Conservation (phyloP, 805 yeast genomes). For the Candida koratica region DNA sequence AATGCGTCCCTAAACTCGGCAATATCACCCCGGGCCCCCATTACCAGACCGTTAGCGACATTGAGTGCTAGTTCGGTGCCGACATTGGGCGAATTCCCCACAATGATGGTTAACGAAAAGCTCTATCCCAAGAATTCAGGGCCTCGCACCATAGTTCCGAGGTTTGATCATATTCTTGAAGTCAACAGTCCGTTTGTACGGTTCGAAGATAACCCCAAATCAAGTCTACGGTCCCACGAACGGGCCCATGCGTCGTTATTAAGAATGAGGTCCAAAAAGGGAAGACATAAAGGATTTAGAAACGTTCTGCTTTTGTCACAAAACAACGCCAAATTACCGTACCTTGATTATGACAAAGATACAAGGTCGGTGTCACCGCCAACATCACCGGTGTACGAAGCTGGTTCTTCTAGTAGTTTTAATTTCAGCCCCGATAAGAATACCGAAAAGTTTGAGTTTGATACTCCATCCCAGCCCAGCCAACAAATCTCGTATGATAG, state of each 20-base stretch:
- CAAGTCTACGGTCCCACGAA: constrained; percentile 45
- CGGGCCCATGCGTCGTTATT: constrained; percentile 63
- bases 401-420: constrained; percentile 6
- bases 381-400: constrained; percentile 19
- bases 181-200: constrained; percentile 7
- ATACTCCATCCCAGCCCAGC: constrained; percentile 2
- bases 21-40: constrained; percentile 18
- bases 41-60: constrained; percentile 16
- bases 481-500: constrained; percentile 12
- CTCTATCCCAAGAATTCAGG: constrained; percentile 20
- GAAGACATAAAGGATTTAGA: constrained; percentile 46
- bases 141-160: constrained; percentile 13
- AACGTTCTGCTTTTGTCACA: constrained; percentile 26
- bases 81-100: constrained; percentile 41
- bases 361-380: constrained; percentile 15
- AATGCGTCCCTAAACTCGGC: constrained; percentile 23
- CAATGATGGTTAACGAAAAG: constrained; percentile 30
- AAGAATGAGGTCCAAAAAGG: constrained; percentile 50
- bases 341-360: constrained; percentile 18
- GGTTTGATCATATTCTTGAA: constrained; percentile 6
- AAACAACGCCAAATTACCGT: constrained; percentile 19
- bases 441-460: background rate
- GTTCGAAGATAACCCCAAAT: constrained; percentile 27
- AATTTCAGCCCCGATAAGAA: constrained; percentile 3
- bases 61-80: constrained; percentile 30